Evolutionary conservation across 2,329 filamentous ascomycete genomes (phyloP).

Genomic region (Leptodontidium sp.): DNA sequence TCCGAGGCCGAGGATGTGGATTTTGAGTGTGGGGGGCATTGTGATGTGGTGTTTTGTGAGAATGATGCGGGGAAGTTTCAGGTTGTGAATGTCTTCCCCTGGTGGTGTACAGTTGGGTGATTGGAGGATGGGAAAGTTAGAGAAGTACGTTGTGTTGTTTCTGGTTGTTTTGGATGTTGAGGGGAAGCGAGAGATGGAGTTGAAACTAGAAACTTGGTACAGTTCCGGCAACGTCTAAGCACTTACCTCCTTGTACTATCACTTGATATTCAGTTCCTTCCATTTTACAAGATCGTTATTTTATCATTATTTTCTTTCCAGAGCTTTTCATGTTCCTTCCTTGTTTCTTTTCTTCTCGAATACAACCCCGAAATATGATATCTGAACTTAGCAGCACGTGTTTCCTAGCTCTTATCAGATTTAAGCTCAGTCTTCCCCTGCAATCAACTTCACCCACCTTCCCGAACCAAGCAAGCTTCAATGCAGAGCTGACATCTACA

Average conservation of each 20-base stretch:
- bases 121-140: not conserved
- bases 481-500: not conserved
- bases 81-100: not conserved
- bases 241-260: too few relatives aligned
- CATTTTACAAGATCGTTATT: too few relatives aligned
- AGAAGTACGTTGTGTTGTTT: not conserved
- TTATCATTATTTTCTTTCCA: not conserved
- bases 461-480: conserved; percentile 10
- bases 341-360: not conserved
- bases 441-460: conserved; percentile 8
- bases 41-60: not conserved
- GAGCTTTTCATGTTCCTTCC: not conserved
- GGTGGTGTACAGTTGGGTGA: too few relatives aligned
- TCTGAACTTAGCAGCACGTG: conserved; percentile 10
- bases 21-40: conserved; percentile 1
- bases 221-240: too few relatives aligned
- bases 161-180: not conserved
- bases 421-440: not conserved
- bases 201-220: not conserved
- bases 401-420: not conserved
- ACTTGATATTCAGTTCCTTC: too few relatives aligned
- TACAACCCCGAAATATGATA: not conserved
- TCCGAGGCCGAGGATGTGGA: conserved; percentile 82
- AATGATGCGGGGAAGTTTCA: not conserved
- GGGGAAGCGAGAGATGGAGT: conserved; percentile 8